Conservation (phyloP, 495 filamentous ascomycete genomes). For the Antarctomyces pellizariae region DNA sequence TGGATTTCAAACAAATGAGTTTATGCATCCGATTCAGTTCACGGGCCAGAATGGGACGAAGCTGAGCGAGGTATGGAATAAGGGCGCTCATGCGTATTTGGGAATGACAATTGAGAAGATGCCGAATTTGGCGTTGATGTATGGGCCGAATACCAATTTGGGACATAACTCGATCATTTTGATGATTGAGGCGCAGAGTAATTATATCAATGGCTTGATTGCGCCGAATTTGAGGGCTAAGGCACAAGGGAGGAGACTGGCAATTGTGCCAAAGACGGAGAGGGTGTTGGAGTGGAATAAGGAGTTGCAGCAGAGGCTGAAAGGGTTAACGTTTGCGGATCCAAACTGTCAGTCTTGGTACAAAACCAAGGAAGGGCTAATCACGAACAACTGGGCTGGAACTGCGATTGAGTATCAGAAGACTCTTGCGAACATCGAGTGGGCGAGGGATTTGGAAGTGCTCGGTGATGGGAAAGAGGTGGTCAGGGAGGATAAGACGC, state of each 20-base stretch:
- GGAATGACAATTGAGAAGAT: slow-evolving; percentile 24
- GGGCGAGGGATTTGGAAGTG: slow-evolving; percentile 24
- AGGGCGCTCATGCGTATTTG: slow-evolving; percentile 21
- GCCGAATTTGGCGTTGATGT: slow-evolving; percentile 34
- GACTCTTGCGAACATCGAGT: slow-evolving; percentile 18
- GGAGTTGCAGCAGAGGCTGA: slow-evolving; percentile 20
- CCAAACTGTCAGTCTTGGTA: slow-evolving; percentile 32
- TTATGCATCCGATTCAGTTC: slow-evolving; percentile 29
- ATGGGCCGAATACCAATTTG: slow-evolving; percentile 33
- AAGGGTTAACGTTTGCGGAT: slow-evolving; percentile 24
- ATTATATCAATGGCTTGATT: slow-evolving; percentile 26
- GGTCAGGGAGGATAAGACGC: slow-evolving; percentile 14
- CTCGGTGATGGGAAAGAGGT: slow-evolving; percentile 16
- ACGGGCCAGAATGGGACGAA: slow-evolving; percentile 19
- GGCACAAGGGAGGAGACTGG: slow-evolving; percentile 15
- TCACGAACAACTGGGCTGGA: slow-evolving; percentile 32
- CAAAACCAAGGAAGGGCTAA: slow-evolving; percentile 25
- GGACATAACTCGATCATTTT: slow-evolving; percentile 29
- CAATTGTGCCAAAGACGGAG: slow-evolving; percentile 16
- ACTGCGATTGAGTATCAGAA: slow-evolving; percentile 27
- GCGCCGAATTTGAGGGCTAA: slow-evolving; percentile 16
- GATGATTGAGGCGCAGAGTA: slow-evolving; percentile 34
- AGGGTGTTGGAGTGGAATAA: slow-evolving; percentile 21
- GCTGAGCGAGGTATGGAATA: slow-evolving; percentile 24
- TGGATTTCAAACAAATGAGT: slow-evolving; percentile 29